Evolutionary conservation across 352 stramenopile genomes (phyloP).

Genomic region (Pythium scleroteichum): DNA sequence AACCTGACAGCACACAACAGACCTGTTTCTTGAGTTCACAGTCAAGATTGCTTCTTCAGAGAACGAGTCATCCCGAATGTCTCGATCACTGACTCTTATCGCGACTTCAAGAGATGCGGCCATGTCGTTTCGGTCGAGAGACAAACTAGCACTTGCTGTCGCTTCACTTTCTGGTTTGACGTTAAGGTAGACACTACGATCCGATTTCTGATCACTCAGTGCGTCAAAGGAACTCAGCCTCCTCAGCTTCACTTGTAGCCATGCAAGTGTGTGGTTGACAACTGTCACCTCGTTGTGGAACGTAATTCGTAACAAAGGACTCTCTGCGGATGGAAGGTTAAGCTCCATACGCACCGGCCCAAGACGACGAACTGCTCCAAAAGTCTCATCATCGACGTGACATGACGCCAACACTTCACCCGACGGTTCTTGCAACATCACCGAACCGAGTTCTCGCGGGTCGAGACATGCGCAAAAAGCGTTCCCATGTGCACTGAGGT

Average conservation of each 20-base stretch:
- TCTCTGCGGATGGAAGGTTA: not conserved
- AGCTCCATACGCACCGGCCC: conserved; percentile 9
- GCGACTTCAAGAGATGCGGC: no score
- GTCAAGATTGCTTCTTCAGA: no score
- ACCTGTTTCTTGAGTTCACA: not conserved
- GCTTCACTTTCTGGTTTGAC: conserved; percentile 6
- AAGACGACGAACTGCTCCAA: conserved; percentile 1
- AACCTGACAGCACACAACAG: not conserved
- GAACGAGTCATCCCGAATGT: no score
- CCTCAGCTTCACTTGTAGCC: conserved; percentile 4
- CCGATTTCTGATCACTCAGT: not conserved
- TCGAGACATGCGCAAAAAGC: conserved; percentile 11
- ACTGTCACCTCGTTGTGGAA: conserved; percentile 6
- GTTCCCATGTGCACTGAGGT: not conserved
- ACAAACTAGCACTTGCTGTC: not conserved
- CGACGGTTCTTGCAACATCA: conserved; percentile 1
- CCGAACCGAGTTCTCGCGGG: not conserved
- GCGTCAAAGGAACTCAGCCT: not conserved
- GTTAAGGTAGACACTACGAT: not conserved
- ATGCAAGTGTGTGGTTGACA: conserved; percentile 6
- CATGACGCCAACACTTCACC: conserved; percentile 4
- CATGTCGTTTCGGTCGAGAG: no score
- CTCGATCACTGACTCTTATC: no score
- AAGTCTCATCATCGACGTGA: not conserved
- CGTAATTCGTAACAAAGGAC: conserved; percentile 11